Conservation (phyloP, 768 basidiomycete genomes). For the Cyclocybe aegerita region DNA sequence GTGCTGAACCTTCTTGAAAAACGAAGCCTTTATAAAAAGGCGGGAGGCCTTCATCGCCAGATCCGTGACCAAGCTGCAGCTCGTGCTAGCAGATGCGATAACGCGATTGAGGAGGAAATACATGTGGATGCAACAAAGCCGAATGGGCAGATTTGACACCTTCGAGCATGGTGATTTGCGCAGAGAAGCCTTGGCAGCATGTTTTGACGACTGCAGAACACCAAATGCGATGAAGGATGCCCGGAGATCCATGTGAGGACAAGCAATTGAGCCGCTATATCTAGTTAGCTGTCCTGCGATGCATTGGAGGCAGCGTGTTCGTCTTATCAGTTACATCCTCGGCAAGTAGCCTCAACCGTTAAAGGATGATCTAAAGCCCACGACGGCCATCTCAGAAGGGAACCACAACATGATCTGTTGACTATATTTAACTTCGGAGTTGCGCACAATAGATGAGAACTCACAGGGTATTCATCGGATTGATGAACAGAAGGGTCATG, state of each 20-base stretch:
- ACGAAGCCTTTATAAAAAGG: not conserved
- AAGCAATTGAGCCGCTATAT: not conserved
- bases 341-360: too few relatives aligned
- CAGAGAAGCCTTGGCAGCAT: not conserved
- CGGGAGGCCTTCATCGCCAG: too few relatives aligned
- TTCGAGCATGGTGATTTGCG: not conserved
- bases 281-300: not conserved
- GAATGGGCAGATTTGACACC: too few relatives aligned
- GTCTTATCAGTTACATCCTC: not conserved
- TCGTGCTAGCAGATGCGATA: not conserved
- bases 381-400: too few relatives aligned
- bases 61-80: not conserved
- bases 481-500: too few relatives aligned
- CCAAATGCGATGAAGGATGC: not conserved
- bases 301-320: not conserved
- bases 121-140: not conserved
- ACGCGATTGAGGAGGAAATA: not conserved
- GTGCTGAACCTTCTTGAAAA: not conserved
- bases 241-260: not conserved
- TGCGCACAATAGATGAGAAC: too few relatives aligned
- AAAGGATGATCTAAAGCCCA: too few relatives aligned
- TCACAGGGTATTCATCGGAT: too few relatives aligned
- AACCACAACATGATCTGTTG: too few relatives aligned
- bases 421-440: too few relatives aligned
- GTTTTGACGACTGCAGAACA: not conserved